A percentile compares a stretch with the other conserved stretches of the same genome.
phyloP scores from a whole-genome alignment of 768 basidiomycete genomes.

The Leccinum uliginosum region DNA sequence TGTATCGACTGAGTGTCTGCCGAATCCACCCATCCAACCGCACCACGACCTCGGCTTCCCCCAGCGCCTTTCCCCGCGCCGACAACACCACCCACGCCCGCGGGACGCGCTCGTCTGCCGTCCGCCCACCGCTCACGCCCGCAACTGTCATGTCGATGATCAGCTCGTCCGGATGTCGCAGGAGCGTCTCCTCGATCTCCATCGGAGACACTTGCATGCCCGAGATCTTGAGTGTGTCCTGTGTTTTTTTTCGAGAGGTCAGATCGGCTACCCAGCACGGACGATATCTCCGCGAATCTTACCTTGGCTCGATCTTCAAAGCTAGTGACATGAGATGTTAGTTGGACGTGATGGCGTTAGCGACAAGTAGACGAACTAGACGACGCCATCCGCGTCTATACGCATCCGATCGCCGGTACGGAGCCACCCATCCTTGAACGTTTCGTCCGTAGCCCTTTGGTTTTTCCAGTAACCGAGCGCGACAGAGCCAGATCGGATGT shows the following conservation, averaged over 20 bases:
- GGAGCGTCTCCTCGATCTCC: conserved; percentile 68
- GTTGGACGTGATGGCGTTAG: background rate
- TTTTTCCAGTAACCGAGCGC: conserved; percentile 73
- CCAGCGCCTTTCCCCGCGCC: conserved; percentile 45
- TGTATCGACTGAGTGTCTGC: conserved; percentile 64
- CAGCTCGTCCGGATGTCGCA: conserved; percentile 56
- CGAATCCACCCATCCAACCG: conserved; percentile 59
- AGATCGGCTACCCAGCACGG: background rate
- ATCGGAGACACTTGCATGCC: conserved; percentile 77
- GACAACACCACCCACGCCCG: conserved; percentile 78
- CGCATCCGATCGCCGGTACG: conserved; percentile 69
- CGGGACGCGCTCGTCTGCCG: conserved; percentile 68
- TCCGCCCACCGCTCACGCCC: conserved; percentile 68
- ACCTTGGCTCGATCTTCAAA: conserved; percentile 79
- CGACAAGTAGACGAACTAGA: conserved; percentile 47
- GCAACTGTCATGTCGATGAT: conserved; percentile 67
- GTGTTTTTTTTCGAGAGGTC: background rate
- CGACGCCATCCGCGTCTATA: conserved; percentile 54
- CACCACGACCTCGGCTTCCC: conserved; percentile 36
- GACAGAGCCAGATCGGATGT: conserved; percentile 51
- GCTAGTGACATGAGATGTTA: conserved; percentile 31
- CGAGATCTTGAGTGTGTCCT: conserved; percentile 80
- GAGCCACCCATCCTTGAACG: conserved; percentile 70
- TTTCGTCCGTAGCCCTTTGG: conserved; percentile 57
- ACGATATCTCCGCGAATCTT: background rate